Base-by-base conservation (phyloP, 768 basidiomycete species). In the Cystobasidium tubakii region DNA sequence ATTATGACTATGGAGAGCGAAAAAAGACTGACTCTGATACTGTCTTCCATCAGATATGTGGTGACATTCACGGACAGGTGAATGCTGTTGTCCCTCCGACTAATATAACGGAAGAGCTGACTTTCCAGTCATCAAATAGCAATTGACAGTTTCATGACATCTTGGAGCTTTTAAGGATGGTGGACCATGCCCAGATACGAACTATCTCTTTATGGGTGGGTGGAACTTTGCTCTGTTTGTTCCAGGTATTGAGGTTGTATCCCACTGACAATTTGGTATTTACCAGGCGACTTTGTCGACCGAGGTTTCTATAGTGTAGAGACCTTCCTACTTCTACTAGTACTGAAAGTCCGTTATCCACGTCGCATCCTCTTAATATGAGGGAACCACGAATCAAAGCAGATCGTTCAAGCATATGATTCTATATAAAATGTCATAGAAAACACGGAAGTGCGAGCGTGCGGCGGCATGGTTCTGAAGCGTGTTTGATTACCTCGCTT, bases 181-280 rank as follows among this genome's bases (percentile, higher is more conserved):
- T 66, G 96, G 96, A 62, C 95, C 96, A 84, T 95, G 92, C 17
- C 96, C 96, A 55, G 93, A 96, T 83, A 99, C 96, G 77, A 99
- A 97, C 84, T 99, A 99, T 82, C 89, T 99, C 79, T 99, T 98
- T 85, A 99, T 99, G 96, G 96, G 96, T 85, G 96, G 98, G 82
- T 54, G 53, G 21, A 54, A 10, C 6, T n/a, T 19, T 10, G 53
- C 53, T n/a, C n/a, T 44, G 21, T 42, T 34, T 31, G 23, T 46
- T 34, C n/a, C n/a, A n/a, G n/a, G n/a, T n/a, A n/a, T n/a, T n/a
- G n/a, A n/a, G n/a, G n/a, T n/a, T n/a, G n/a, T n/a, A n/a, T n/a
- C n/a, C n/a, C n/a, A n/a, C n/a, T n/a, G n/a, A n/a, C n/a, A n/a
- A n/a, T n/a, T n/a, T n/a, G n/a, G n/a, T 66, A 34, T 69, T 66